Evolutionary conservation across 2,329 filamentous ascomycete species (phyloP), one percentile per base, ranked within the genome.

Genomic region (Neurospora sp.): DNA sequence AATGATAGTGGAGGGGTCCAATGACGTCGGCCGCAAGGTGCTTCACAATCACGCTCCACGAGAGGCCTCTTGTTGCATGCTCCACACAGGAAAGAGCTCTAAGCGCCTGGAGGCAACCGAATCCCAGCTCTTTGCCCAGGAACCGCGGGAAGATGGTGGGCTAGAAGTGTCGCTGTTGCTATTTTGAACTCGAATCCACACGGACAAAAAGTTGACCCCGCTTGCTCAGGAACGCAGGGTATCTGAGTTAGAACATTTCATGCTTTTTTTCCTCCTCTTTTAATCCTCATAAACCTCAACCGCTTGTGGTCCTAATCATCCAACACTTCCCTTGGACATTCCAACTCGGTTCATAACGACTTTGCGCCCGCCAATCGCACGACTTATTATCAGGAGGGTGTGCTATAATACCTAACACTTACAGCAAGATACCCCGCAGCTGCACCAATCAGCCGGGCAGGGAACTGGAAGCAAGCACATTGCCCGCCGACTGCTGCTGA

Each of bases 41-140:
- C 52, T 62, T 62, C 46, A 8, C 10, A 23, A 23, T 46, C 43
- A 46, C 43, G 43, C 11, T 52, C 43, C 66, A 66, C 52, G 67
- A 70, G 75, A 75, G 74, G 75, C 75, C 74, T 76, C 74, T 46
- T 68, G 71, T 39, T 70, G 46, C 68, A 39, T 72, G 73, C 73
- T 74, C 75, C 75, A 76, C 75, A 76, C 74, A 76, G 68, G 46
- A 43, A 62, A 40, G 67, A 66, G 66, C 73, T 75, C 72, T 77
- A 77, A 77, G 76, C 76, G 76, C 76, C 73, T 71, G 66, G 69
- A 39, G 69, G 67, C 52, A 62, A n/a, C 52, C 52, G 36, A 36
- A 33, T 28, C 28, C 52, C 23, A 62, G 52, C 52, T 62, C 52
- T 62, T 33, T 62, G 15, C 7, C 15, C 52, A 62, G 52, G 52